phyloP scores from a whole-genome alignment of 2,329 filamentous ascomycete genomes.

The Dactylonectria macrodidyma region DNA sequence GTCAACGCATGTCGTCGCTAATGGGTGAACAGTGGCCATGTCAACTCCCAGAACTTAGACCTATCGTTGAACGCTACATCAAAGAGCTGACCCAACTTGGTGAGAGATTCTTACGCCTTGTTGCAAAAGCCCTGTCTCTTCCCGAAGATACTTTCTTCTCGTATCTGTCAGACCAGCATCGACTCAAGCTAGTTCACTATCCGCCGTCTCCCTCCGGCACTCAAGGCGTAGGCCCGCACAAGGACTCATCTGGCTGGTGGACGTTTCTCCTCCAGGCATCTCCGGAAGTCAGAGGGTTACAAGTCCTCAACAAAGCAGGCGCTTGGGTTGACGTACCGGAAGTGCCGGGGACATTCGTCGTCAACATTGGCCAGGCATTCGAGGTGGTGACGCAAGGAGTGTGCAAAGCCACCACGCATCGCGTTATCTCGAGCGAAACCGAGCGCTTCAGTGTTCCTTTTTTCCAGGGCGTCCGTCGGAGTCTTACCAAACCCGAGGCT shows the following conservation, averaged over 20 bases:
- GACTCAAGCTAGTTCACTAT: conserved; percentile 72
- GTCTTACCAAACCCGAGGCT: conserved; percentile 61
- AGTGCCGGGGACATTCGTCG: conserved; percentile 66
- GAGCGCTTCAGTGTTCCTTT: conserved; percentile 62
- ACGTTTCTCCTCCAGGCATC: conserved; percentile 75
- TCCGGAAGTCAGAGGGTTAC: conserved; percentile 63
- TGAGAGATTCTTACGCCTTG: conserved; percentile 68
- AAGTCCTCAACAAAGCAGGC: conserved; percentile 64
- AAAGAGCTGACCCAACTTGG: conserved; percentile 65
- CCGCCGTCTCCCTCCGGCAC: conserved; percentile 49
- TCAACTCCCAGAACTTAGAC: conserved; percentile 52
- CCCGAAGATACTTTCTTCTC: conserved; percentile 63
- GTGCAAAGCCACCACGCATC: conserved; percentile 67
- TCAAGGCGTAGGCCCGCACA: conserved; percentile 74
- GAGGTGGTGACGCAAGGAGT: conserved; percentile 69
- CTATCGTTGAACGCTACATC: conserved; percentile 64
- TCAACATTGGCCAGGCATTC: conserved; percentile 72
- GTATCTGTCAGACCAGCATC: conserved; percentile 70
- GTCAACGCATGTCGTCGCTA: neutral
- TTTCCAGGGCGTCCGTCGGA: conserved; percentile 64
- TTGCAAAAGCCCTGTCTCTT: conserved; percentile 68
- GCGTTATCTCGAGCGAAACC: conserved; percentile 53
- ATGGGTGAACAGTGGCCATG: conserved; percentile 57
- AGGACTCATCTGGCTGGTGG: conserved; percentile 75
- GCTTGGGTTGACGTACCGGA: conserved; percentile 66